Conservation (phyloP, 2,329 filamentous ascomycete species). For the Aspergillus japonicus region DNA sequence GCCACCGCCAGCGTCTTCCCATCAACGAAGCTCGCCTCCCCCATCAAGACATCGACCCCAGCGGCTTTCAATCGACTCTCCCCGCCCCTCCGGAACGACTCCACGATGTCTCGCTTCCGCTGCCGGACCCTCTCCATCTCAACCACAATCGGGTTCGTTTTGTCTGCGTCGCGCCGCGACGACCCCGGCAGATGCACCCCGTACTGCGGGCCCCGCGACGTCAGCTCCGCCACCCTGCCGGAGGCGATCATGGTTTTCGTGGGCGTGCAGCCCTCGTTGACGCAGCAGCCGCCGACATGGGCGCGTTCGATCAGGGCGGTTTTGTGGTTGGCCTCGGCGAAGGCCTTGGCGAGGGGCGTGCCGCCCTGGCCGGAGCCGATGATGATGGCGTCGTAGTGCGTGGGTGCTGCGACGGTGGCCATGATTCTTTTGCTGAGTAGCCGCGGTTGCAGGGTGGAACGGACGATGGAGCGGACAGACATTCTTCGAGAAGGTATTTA, state of each 20-base stretch:
- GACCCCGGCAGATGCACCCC: neutral
- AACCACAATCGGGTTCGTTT: slow-evolving; percentile 28
- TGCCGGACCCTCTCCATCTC: slow-evolving; percentile 53
- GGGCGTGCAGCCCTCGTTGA: slow-evolving; percentile 58
- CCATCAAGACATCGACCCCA: slow-evolving; percentile 4
- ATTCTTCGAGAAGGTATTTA: neutral
- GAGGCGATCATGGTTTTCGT: slow-evolving; percentile 59
- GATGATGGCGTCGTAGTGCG: slow-evolving; percentile 10
- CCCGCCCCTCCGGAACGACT: slow-evolving; percentile 50
- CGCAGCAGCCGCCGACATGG: slow-evolving; percentile 54
- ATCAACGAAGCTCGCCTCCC: slow-evolving; percentile 4
- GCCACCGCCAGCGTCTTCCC: neutral
- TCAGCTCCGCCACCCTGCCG: slow-evolving; percentile 48
- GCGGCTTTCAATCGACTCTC: slow-evolving; percentile 30
- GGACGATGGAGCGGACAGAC: neutral
- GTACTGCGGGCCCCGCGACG: neutral
- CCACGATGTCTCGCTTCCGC: slow-evolving; percentile 55
- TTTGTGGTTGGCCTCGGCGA: slow-evolving; percentile 4
- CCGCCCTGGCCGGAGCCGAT: slow-evolving; percentile 13
- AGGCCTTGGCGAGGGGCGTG: slow-evolving; percentile 4
- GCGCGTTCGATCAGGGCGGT: slow-evolving; percentile 14
- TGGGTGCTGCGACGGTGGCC: neutral
- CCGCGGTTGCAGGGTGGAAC: neutral
- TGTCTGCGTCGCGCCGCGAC: neutral
- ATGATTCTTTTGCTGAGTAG: neutral